Percentiles rank a stretch among this genome's conserved stretches.
Conservation (phyloP, 192 early-diverging fungal genomes). For the Coemansia sp. region DNA sequence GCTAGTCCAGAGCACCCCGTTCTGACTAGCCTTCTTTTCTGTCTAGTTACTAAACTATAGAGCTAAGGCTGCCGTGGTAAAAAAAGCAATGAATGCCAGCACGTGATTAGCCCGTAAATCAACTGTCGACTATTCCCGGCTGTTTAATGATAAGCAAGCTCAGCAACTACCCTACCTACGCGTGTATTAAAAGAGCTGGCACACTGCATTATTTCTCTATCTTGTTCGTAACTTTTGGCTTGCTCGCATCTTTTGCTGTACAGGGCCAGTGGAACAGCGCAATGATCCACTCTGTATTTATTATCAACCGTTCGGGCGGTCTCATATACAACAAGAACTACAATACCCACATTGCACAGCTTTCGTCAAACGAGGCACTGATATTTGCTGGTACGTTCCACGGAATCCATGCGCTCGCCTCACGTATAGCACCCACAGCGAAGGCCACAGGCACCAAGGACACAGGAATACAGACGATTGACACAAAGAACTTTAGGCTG, state of each 20-base stretch:
- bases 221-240: too few species aligned
- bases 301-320: slow-evolving; percentile 91
- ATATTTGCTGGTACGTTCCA: slow-evolving; percentile 99
- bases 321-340: slow-evolving; percentile 94
- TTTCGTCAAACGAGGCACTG: slow-evolving; percentile 94
- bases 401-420: slow-evolving; percentile 94
- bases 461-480: slow-evolving; percentile 88
- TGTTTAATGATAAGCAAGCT: not conserved
- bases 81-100: not conserved
- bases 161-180: too few species aligned
- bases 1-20: not conserved
- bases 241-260: too few species aligned
- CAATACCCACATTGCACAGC: slow-evolving; percentile 74
- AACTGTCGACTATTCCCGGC: not conserved
- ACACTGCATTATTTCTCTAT: too few species aligned
- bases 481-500: slow-evolving; percentile 87
- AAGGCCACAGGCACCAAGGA: slow-evolving; percentile 55
- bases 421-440: slow-evolving; percentile 83
- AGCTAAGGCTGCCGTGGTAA: not conserved
- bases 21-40: not conserved
- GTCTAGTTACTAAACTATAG: not conserved
- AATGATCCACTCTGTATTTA: slow-evolving; percentile 82
- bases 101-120: slow-evolving; percentile 2
- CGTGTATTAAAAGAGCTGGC: too few species aligned
- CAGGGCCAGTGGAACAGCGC: not conserved